phyloP scores from a whole-genome alignment of 176 grass and related monocot species.

The Poa annua region DNA sequence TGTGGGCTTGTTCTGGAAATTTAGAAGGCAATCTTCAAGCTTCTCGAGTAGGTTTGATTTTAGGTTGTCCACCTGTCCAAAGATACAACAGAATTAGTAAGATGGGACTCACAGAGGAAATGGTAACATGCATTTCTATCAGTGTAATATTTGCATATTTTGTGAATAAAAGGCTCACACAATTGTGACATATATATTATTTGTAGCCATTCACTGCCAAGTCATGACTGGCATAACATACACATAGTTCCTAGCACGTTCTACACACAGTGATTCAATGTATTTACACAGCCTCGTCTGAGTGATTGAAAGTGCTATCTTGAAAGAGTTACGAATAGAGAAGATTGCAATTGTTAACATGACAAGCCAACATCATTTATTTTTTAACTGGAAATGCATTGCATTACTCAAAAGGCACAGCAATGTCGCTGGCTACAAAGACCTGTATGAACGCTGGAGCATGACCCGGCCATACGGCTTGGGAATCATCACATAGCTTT shows the following conservation, averaged over 20 bases:
- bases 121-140: constrained; percentile 22
- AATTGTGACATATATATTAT: background rate
- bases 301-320: background rate
- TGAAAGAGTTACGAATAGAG: background rate
- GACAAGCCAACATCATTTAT: background rate
- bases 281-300: background rate
- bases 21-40: constrained; percentile 84
- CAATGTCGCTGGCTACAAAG: too few species aligned
- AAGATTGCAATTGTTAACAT: constrained; percentile 15
- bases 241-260: constrained; percentile 15
- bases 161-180: background rate
- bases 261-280: constrained; percentile 3
- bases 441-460: too few species aligned
- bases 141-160: constrained; percentile 19
- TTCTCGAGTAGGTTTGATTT: constrained; percentile 95
- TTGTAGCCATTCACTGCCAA: background rate
- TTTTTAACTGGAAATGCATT: too few species aligned
- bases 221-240: background rate
- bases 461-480: too few species aligned
- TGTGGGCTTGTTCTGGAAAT: constrained; percentile 72
- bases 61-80: constrained; percentile 82
- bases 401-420: too few species aligned
- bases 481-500: too few species aligned
- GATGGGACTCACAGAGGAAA: constrained; percentile 39
- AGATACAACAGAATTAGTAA: constrained; percentile 34